Evolutionary conservation across 768 basidiomycete genomes (phyloP), one percentile per base, ranked within the genome.

Genomic region (Rhizopogon roseolus): DNA sequence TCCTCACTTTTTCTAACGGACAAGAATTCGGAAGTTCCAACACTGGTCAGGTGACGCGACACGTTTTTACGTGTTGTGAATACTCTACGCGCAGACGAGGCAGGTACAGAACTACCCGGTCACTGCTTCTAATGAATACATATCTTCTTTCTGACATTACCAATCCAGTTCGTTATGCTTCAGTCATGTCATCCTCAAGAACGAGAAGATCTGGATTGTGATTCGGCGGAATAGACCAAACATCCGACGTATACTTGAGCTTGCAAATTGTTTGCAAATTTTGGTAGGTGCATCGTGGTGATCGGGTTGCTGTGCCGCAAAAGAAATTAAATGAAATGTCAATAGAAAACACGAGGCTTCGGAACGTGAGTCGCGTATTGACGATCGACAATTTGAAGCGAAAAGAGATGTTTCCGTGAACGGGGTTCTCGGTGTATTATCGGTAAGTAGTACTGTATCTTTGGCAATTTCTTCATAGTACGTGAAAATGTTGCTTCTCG

Each of bases 281-380:
- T 66, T 78, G 63, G 84, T 84, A 69, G 50, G 80, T 68, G 55
- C 25, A 36, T 50, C 37, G 39, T 32, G 10, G 50, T 50, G 28
- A 28, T 55, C 55, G 37, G 5, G 40, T 55, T 52, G 43, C 60
- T 62, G 62, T 60, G 65, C 70, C 60, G 63, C 63, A 7, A 51
- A 6, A 60, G 62, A 64, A 61, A 52, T 8, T 7, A 32, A 64
- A 65, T 57, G 55, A 66, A 40, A 22, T 38, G 66, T 37, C 60
- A 55, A 62, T 68, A 22, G 90, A 90, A 78, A 73, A 59, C 84
- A 88, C 41, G 84, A 90, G 66, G 72, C 84, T 49, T 82, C 81
- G 41, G 83, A 91, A 66, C 80, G 84, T 37, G 74, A 85, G 61
- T 75, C 76, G 54, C 76, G 73, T 58, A 67, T 90, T 28, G 71